Percentiles rank a stretch among this genome's conserved stretches.
phyloP scores from a whole-genome alignment of 305 asterid species.

The Ilex paraguariensis region DNA sequence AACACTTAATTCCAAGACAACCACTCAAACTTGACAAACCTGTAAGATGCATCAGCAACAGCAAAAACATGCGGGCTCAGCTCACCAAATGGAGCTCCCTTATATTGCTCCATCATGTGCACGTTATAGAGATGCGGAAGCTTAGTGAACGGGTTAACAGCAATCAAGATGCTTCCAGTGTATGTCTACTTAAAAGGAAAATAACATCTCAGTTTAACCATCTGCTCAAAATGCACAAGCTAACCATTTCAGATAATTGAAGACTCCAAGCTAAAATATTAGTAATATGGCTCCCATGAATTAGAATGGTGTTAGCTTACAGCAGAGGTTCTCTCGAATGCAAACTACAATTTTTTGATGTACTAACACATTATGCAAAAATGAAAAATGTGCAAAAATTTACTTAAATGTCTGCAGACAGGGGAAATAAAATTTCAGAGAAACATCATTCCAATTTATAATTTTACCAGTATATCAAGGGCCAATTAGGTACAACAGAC shows the following conservation, averaged over 20 bases:
- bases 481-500: too few relatives aligned
- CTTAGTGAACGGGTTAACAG: constrained; percentile 96
- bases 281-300: too few relatives aligned
- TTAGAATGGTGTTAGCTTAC: too few relatives aligned
- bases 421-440: too few relatives aligned
- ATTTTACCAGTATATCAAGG: too few relatives aligned
- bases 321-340: too few relatives aligned
- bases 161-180: constrained; percentile 96
- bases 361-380: too few relatives aligned
- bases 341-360: too few relatives aligned
- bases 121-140: constrained; percentile 94
- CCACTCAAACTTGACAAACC: constrained; percentile 42
- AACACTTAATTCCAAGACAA: constrained; percentile 20
- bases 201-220: not conserved
- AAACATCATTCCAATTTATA: too few relatives aligned
- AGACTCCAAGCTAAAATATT: not conserved
- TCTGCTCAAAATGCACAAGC: constrained; percentile 6
- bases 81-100: constrained; percentile 97
- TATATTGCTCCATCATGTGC: constrained; percentile 98
- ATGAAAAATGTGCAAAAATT: too few relatives aligned
- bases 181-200: constrained; percentile 57
- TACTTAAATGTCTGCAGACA: too few relatives aligned
- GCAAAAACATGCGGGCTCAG: constrained; percentile 99
- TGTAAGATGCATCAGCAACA: constrained; percentile 96
- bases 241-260: constrained; percentile 4